Conservation (phyloP, 2,329 filamentous ascomycete species). For the Fusarium floridanum region DNA sequence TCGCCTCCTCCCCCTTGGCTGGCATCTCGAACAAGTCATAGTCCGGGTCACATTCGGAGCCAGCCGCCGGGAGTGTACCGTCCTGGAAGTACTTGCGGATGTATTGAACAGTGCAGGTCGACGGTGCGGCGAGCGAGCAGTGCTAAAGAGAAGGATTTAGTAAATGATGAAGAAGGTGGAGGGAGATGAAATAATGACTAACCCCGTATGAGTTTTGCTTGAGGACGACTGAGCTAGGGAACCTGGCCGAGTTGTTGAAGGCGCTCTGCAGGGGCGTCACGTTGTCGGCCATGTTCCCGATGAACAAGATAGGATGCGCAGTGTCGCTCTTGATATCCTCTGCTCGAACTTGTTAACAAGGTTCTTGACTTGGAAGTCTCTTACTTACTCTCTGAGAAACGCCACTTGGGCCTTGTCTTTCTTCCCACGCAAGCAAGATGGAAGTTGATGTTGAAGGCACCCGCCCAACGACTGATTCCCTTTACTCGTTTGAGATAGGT, state of each 20-base stretch:
- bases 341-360: conserved; percentile 22
- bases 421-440: conserved; percentile 56
- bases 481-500: conserved; percentile 51
- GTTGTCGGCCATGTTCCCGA: conserved; percentile 61
- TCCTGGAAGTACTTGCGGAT: conserved; percentile 61
- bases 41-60: conserved; percentile 62
- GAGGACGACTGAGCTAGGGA: conserved; percentile 60
- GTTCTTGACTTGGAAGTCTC: no score
- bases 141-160: conserved; percentile 55
- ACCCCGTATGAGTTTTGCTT: conserved; percentile 65
- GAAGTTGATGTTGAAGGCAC: conserved; percentile 58
- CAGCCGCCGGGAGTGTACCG: conserved; percentile 58
- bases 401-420: conserved; percentile 55
- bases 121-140: conserved; percentile 60
- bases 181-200: conserved; percentile 39
- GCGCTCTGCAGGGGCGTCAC: conserved; percentile 62
- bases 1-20: conserved; percentile 13
- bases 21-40: conserved; percentile 56
- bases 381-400: conserved; percentile 51
- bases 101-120: conserved; percentile 57
- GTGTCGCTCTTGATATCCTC: conserved; percentile 53
- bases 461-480: conserved; percentile 56
- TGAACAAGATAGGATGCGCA: conserved; percentile 59
- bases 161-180: background rate
- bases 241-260: conserved; percentile 58